Conservation (phyloP, 495 filamentous ascomycete genomes). For the Penicillium macrosclerotiorum region DNA sequence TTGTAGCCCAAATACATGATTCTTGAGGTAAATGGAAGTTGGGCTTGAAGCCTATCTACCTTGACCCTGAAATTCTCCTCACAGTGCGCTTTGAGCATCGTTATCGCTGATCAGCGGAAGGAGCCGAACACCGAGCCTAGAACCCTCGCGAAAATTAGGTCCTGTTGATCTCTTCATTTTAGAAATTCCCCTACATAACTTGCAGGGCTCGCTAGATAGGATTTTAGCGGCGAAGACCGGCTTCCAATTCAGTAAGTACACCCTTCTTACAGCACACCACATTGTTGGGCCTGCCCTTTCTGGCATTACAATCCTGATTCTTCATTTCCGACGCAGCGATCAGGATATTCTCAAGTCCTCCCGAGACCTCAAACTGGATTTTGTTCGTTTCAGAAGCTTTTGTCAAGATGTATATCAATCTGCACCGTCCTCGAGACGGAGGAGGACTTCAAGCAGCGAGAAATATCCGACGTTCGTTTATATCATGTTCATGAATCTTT, state of each 20-base stretch:
- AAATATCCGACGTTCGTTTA: conserved; percentile 6
- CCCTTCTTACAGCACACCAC: background rate
- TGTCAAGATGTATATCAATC: conserved; percentile 12
- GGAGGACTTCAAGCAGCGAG: conserved; percentile 1
- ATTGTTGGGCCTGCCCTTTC: background rate
- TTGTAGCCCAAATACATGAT: no score
- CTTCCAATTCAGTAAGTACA: conserved; percentile 11
- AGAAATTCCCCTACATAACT: background rate
- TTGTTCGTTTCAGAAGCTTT: background rate
- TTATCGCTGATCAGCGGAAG: conserved; percentile 10
- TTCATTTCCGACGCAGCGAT: conserved; percentile 5
- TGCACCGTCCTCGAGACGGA: conserved; percentile 2
- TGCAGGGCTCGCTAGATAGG: background rate
- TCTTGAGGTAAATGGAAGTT: no score
- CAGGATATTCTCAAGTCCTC: no score
- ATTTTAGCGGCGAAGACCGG: conserved; percentile 10
- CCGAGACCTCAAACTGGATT: no score
- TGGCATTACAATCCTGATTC: background rate
- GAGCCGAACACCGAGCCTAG: conserved; percentile 22
- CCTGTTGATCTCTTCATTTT: conserved; percentile 10
- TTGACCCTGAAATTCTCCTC: background rate
- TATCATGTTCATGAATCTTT: conserved; percentile 9
- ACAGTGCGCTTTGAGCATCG: background rate
- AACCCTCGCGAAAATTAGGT: background rate
- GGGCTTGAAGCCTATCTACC: no score